Percentiles rank a stretch among this genome's conserved stretches.
phyloP scores from a whole-genome alignment of 805 yeast genomes.

The Yarrowia sp. region DNA sequence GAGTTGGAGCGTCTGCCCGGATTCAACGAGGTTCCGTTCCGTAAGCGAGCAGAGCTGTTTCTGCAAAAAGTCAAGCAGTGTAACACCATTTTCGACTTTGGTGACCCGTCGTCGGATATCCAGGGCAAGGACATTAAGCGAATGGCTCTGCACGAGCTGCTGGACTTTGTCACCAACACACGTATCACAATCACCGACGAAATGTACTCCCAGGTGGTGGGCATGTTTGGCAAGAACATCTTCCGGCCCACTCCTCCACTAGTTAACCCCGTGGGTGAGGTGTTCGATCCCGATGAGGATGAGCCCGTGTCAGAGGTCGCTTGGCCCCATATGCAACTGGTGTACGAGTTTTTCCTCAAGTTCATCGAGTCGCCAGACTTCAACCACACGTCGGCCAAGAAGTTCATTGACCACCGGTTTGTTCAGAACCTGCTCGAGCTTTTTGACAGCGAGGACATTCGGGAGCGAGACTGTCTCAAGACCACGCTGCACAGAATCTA shows the following conservation, averaged over 20 bases:
- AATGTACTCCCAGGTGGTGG: constrained; percentile 82
- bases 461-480: constrained; percentile 92
- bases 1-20: constrained; percentile 74
- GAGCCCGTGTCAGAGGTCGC: constrained; percentile 95
- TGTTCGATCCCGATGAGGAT: constrained; percentile 97
- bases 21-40: constrained; percentile 83
- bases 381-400: constrained; percentile 88
- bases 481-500: constrained; percentile 94
- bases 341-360: constrained; percentile 87
- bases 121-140: constrained; percentile 91
- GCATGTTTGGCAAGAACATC: constrained; percentile 83
- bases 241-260: constrained; percentile 98
- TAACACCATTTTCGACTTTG: constrained; percentile 88
- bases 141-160: constrained; percentile 79
- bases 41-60: constrained; percentile 74
- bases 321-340: constrained; percentile 98
- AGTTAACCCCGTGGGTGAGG: constrained; percentile 93
- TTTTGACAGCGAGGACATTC: constrained; percentile 93
- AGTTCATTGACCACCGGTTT: constrained; percentile 87
- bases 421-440: constrained; percentile 76
- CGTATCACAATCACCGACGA: constrained; percentile 85
- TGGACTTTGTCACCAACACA: constrained; percentile 78
- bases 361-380: constrained; percentile 94
- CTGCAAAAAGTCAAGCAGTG: constrained; percentile 90
- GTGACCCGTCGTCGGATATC: constrained; percentile 87